phyloP scores from a whole-genome alignment of 768 basidiomycete species.

The Termitomyces sp. region DNA sequence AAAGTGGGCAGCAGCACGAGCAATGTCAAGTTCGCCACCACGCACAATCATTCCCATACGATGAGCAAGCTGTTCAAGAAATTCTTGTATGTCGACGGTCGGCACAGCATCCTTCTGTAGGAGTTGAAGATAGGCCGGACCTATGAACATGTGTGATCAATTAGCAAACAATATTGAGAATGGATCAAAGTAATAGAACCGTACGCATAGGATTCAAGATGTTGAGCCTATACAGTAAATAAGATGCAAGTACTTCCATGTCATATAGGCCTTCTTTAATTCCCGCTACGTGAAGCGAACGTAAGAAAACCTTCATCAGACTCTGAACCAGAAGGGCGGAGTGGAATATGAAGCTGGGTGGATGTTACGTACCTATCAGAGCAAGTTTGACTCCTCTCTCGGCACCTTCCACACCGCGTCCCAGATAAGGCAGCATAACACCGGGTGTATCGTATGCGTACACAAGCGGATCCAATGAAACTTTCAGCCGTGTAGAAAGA shows the following conservation, averaged over 20 bases:
- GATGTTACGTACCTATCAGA: conserved; percentile 70
- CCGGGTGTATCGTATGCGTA: conserved; percentile 97
- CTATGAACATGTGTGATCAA: conserved; percentile 25
- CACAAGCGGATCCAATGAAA: conserved; percentile 73
- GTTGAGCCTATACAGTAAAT: conserved; percentile 83
- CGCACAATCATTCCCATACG: conserved; percentile 80
- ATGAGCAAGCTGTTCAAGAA: conserved; percentile 62
- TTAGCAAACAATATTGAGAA: conserved; percentile 1
- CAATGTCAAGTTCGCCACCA: conserved; percentile 66
- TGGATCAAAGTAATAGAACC: conserved; percentile 23
- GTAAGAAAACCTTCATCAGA: conserved; percentile 8
- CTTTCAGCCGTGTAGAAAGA: conserved; percentile 82
- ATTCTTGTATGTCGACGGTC: conserved; percentile 52
- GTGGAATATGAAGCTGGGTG: background rate
- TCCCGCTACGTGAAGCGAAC: conserved; percentile 51
- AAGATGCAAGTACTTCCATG: conserved; percentile 76
- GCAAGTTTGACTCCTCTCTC: conserved; percentile 93
- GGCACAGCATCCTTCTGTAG: conserved; percentile 50
- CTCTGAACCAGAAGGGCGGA: conserved; percentile 13
- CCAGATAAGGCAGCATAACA: conserved; percentile 94
- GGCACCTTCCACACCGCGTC: conserved; percentile 76
- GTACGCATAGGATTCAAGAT: conserved; percentile 66
- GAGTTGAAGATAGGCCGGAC: conserved; percentile 63
- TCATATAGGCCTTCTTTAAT: conserved; percentile 94
- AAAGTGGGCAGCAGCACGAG: conserved; percentile 75